Base-by-base conservation (phyloP, 352 stramenopile species). In the Paralagenidium karlingii region DNA sequence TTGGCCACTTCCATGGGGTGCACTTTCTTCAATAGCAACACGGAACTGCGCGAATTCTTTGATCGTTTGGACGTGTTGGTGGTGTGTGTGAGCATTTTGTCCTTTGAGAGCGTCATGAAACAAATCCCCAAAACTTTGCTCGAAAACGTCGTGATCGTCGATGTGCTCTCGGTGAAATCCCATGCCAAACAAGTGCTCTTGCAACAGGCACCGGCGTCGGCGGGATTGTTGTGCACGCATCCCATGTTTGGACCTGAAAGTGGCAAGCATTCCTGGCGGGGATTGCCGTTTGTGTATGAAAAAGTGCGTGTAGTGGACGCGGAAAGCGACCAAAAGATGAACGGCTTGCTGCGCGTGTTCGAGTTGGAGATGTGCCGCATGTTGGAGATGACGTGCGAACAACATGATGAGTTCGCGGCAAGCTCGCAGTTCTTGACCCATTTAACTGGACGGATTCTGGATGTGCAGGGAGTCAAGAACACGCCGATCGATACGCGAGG, bases 391-490 rank as follows among this genome's bases (percentile, higher is more conserved):
- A 94, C 77, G 36, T 98, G 93, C 58, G 85, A 96, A 51, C 68
- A 92, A 5, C 95, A 99, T 50, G 95, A 99, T 59, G 86, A 89
- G 43, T 97, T 93, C 45, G 91, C 94, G 21, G 93, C 94, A 11
- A 97, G 96, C 54, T 96, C 82, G 33, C 95, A 99, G 74, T 99
- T 99, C 59, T 87, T 99, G 48, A 98, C 95, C 18, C 95, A 99
- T 65, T 69, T 98, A 29, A 97, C 96, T 45, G 95, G 95, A 12
- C 83, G 95, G 32, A 97, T 98, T 45, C 65, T 99, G 10, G 91
- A 87, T 13, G 65, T 89, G 44, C 91, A 85, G 37, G 68, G 70
- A 31, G 66, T 96, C 5, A 64, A 68, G 40, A 77, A 77, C 44
- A 95, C 84, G 21, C 80, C 81, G 27, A 98, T 98, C 57, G 93